Base-by-base conservation (phyloP, 129 eudicot species). In the Flaveria trinervia region DNA sequence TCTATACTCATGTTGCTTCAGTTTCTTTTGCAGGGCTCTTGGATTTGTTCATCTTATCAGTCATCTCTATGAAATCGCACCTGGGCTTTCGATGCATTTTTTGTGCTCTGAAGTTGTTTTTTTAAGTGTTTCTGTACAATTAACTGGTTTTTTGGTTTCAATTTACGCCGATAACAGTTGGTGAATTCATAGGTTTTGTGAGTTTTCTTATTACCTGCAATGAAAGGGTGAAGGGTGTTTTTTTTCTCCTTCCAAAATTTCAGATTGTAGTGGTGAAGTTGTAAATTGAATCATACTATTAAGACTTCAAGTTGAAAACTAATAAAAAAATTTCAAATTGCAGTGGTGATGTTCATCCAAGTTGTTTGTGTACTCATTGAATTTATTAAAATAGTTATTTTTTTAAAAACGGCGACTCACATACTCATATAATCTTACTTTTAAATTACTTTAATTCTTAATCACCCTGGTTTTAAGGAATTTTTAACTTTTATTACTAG, bases 1-100 rank as follows among this genome's bases (percentile, higher is more conserved):
- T 30, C 48, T 65, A 26, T 26, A 80, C 79, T 80, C 65, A 48
- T 73, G 28, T 73, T 66, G 45, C 12, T 52, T 80, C 18, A 2
- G 13, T 64, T 77, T 75, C 7, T 73, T 78, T 83, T 78, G 83
- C 83, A 83, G 86, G 86, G 66, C 25, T 69, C 68, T 44, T 65
- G 82, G 79, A 66, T 56, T 44, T 77, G 65, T 44, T 72, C 79
- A 17, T 72, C 67, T 57, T 23, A 65, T 72, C 55, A 56, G 48
- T 60, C 76, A 76, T 70, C 51, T 26, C 76, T 80, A 49, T 57
- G 67, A 59, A 68, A 67, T 13, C 74, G 71, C 65, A 16, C 30
- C 46, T 62, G 77, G 18, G 15, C 39, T 33, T 61, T 17, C 15
- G 54, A 52, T 54, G 69, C 70, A 65, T 51, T 7, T 51, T 73